A percentile compares a stretch with the other conserved stretches of the same genome.
phyloP scores from a whole-genome alignment of 129 eudicot genomes.

The Centaurea solstitialis region DNA sequence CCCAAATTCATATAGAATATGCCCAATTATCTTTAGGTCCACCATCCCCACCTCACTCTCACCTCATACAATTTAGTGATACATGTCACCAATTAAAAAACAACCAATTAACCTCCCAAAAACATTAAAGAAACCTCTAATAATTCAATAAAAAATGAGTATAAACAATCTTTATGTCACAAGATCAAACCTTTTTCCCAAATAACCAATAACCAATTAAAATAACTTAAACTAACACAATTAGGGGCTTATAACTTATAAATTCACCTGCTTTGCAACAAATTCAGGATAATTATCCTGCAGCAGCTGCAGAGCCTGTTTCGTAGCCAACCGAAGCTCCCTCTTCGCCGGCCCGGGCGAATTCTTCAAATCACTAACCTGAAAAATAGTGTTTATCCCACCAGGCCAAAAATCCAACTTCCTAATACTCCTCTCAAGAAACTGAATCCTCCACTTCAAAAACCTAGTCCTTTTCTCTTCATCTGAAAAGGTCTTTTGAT shows the following conservation, averaged over 20 bases:
- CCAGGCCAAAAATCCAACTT: constrained; percentile 79
- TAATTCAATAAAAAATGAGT: not conserved
- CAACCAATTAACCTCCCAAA: not conserved
- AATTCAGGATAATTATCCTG: constrained; percentile 91
- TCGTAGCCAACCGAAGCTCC: constrained; percentile 59
- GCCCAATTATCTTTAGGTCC: not conserved
- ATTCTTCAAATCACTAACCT: constrained; percentile 71
- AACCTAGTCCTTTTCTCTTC: constrained; percentile 73
- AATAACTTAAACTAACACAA: not conserved
- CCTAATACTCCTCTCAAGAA: constrained; percentile 80
- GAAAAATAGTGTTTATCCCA: constrained; percentile 61
- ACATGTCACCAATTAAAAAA: not conserved
- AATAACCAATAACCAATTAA: not conserved
- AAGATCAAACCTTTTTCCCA: not conserved
- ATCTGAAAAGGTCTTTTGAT: constrained; percentile 69
- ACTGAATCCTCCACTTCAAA: constrained; percentile 85
- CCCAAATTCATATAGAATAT: not conserved
- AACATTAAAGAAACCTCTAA: not conserved
- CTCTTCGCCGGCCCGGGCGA: constrained; percentile 67
- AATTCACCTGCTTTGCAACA: constrained; percentile 71
- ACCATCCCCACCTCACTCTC: not conserved
- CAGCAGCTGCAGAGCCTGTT: constrained; percentile 69
- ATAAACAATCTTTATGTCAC: not conserved
- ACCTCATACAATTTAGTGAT: not conserved
- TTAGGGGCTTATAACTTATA: not conserved